Conservation (phyloP, 768 basidiomycete species). For the Agrocybe praecox region DNA sequence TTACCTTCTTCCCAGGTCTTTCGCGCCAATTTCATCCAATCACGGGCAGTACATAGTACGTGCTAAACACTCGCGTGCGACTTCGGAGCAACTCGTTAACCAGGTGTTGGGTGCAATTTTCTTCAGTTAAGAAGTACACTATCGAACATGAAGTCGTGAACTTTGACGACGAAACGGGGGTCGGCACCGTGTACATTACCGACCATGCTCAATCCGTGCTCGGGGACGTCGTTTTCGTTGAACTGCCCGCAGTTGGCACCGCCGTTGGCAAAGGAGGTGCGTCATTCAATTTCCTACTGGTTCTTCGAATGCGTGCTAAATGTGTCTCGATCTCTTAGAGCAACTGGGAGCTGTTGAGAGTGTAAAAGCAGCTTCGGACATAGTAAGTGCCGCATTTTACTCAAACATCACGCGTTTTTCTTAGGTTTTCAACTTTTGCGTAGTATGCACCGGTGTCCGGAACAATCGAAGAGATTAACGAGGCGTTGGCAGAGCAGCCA, state of each 20-base stretch:
- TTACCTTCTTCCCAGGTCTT: conserved; percentile 20
- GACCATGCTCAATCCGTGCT: conserved; percentile 89
- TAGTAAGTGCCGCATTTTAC: conserved; percentile 45
- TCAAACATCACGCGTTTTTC: conserved; percentile 2
- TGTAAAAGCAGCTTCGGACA: conserved; percentile 95
- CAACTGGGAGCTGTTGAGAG: conserved; percentile 93
- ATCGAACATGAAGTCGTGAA: conserved; percentile 85
- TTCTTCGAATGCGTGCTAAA: neutral
- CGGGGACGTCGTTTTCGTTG: conserved; percentile 97
- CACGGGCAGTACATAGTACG: conserved; percentile 66
- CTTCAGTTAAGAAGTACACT: conserved; percentile 77
- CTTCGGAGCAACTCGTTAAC: no score
- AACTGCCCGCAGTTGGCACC: conserved; percentile 71
- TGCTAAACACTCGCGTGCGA: conserved; percentile 14
- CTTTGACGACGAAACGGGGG: conserved; percentile 74
- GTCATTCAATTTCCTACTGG: conserved; percentile 26
- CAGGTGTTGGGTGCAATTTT: neutral
- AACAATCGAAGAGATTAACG: conserved; percentile 78
- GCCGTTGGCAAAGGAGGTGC: conserved; percentile 74
- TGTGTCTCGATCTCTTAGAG: conserved; percentile 42
- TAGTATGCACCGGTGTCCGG: conserved; percentile 96
- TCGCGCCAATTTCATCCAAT: conserved; percentile 28
- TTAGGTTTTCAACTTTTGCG: neutral
- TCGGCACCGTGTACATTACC: conserved; percentile 87
- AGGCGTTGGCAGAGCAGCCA: conserved; percentile 64